A percentile compares a stretch with the other conserved stretches of the same genome.
These are phyloP conservation scores for Colletotrichum sp. DNA, from an alignment of 2,329 filamentous ascomycete genomes.

Conservation along the genomic window DNA sequence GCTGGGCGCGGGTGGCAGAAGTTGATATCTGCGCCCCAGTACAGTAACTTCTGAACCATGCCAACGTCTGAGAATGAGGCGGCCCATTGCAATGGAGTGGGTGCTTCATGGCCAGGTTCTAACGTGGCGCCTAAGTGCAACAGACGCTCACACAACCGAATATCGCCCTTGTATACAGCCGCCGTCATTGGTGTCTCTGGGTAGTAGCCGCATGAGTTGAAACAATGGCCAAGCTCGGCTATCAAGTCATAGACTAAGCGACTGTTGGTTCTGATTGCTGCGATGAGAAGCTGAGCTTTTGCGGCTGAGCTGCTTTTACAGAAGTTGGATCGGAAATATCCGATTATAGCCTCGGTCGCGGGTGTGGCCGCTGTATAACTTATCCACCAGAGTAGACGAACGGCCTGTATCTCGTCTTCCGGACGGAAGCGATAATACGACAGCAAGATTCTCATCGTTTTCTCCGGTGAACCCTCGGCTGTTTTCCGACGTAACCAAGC, in stretches of 20 bases:
- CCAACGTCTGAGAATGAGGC: background rate
- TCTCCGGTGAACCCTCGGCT: accelerated
- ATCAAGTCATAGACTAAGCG: background rate
- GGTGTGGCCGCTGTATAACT: accelerated
- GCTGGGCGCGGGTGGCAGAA: background rate
- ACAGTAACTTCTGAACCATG: accelerated
- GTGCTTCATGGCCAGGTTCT: accelerated
- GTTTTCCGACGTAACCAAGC: background rate
- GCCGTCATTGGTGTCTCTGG: background rate
- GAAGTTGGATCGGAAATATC: background rate
- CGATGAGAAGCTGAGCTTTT: background rate
- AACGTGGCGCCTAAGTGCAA: background rate
- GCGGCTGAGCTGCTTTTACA: accelerated
- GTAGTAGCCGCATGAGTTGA: background rate
- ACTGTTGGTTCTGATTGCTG: background rate
- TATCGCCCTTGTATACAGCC: accelerated
- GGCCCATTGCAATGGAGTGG: background rate
- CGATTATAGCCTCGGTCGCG: background rate
- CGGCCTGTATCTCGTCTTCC: accelerated
- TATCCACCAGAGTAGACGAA: accelerated
- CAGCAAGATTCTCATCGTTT: background rate
- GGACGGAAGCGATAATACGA: background rate
- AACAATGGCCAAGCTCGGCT: accelerated
- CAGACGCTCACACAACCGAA: accelerated
- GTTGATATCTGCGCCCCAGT: background rate